phyloP scores from a whole-genome alignment of 192 early-diverging fungal species.

The Gigaspora rosea region DNA sequence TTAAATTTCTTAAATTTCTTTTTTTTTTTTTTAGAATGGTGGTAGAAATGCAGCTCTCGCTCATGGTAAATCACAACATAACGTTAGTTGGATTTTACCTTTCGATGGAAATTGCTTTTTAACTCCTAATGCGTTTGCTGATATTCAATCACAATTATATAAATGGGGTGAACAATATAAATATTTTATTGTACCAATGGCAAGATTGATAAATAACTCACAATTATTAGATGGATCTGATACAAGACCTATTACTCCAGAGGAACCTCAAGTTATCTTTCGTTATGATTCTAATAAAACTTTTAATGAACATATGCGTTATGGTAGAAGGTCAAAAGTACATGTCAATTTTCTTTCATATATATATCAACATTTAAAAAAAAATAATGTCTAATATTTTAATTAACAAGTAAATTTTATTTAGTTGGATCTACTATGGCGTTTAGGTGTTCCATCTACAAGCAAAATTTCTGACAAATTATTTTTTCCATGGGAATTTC shows the following conservation, averaged over 20 bases:
- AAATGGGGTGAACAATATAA: slow-evolving; percentile 50
- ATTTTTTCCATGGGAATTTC: slow-evolving; percentile 59
- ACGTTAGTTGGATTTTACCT: slow-evolving; percentile 62
- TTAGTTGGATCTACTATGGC: slow-evolving; percentile 56
- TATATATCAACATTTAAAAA: no score
- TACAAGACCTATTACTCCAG: slow-evolving; percentile 54
- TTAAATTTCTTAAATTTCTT: neutral
- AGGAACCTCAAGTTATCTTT: slow-evolving; percentile 66
- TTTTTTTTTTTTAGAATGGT: slow-evolving; percentile 42
- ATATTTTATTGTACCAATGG: slow-evolving; percentile 66
- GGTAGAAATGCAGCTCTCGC: slow-evolving; percentile 58
- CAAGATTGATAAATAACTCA: slow-evolving; percentile 59
- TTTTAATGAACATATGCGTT: slow-evolving; percentile 62
- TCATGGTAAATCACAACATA: slow-evolving; percentile 49
- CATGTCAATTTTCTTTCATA: neutral
- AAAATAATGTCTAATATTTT: no score
- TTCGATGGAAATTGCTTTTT: slow-evolving; percentile 67
- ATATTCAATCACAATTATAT: slow-evolving; percentile 55
- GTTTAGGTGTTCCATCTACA: slow-evolving; percentile 56
- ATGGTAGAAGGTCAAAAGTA: slow-evolving; percentile 60
- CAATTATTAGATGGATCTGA: slow-evolving; percentile 52
- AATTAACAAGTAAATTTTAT: no score
- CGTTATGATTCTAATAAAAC: slow-evolving; percentile 53
- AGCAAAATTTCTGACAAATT: slow-evolving; percentile 37
- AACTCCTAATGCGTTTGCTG: slow-evolving; percentile 52